Conservation (phyloP, 2,329 filamentous ascomycete genomes). For the Xylariales sp. region DNA sequence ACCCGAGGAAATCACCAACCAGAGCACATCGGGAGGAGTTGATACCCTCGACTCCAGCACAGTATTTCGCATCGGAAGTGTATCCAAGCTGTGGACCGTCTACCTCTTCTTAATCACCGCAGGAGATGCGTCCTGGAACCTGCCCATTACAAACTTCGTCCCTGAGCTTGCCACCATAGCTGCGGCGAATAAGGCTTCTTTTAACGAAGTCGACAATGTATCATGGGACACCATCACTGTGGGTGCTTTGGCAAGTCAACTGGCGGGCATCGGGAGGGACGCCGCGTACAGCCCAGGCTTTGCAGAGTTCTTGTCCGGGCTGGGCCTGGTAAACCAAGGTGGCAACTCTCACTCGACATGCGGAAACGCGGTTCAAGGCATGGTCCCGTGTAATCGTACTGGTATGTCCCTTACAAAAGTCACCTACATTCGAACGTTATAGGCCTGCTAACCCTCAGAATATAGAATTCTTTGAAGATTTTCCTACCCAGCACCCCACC, state of each 20-base stretch:
- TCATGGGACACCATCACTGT: slow-evolving; percentile 22
- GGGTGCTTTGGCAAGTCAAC: slow-evolving; percentile 18
- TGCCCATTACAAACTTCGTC: slow-evolving; percentile 33
- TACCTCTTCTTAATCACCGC: slow-evolving; percentile 28
- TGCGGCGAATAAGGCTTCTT: too few species aligned
- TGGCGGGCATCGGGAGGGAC: slow-evolving; percentile 26
- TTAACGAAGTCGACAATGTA: too few species aligned
- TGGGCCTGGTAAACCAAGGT: too few species aligned
- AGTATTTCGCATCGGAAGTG: slow-evolving; percentile 24
- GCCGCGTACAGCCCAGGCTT: too few species aligned
- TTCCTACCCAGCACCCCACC: slow-evolving; percentile 24
- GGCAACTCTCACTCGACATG: too few species aligned
- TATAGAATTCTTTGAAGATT: slow-evolving; percentile 24
- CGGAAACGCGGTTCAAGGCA: too few species aligned
- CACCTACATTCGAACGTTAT: slow-evolving; percentile 6
- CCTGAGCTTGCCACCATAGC: slow-evolving; percentile 30
- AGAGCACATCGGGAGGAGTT: slow-evolving; percentile 24
- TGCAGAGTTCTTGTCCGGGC: too few species aligned
- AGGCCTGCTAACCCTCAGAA: too few species aligned
- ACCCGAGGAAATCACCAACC: too few species aligned
- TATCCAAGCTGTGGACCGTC: slow-evolving; percentile 33
- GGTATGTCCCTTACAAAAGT: slow-evolving; percentile 13
- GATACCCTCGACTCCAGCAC: slow-evolving; percentile 16
- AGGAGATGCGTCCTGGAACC: slow-evolving; percentile 29
- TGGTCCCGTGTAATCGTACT: slow-evolving; percentile 23